Evolutionary conservation across 768 basidiomycete species (phyloP).

Genomic region (Nidularia sp.): DNA sequence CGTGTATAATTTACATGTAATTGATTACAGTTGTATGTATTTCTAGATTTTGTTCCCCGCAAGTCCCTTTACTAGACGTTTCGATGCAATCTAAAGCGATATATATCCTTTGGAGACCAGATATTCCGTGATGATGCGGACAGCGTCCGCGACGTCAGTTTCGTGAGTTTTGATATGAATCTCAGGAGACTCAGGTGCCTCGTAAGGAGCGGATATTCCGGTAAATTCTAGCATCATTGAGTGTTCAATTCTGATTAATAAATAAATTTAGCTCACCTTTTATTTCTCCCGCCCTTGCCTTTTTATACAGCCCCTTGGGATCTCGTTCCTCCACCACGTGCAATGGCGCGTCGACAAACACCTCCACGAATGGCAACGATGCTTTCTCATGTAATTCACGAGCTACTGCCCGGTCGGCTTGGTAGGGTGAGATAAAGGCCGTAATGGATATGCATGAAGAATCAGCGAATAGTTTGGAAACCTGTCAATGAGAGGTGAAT

Average conservation of each 20-base stretch:
- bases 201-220: constrained; percentile 96
- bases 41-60: no score
- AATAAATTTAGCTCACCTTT: constrained; percentile 55
- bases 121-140: constrained; percentile 76
- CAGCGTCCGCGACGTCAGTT: constrained; percentile 72
- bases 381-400: constrained; percentile 76
- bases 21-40: no score
- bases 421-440: constrained; percentile 99
- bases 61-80: neutral
- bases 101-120: constrained; percentile 65
- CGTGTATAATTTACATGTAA: no score
- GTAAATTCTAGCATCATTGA: constrained; percentile 76
- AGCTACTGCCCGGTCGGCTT: constrained; percentile 77
- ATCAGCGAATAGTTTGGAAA: constrained; percentile 91
- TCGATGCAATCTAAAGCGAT: constrained; percentile 11
- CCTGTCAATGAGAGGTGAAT: constrained; percentile 40
- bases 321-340: constrained; percentile 86
- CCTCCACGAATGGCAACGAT: constrained; percentile 83
- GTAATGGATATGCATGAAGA: constrained; percentile 84
- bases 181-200: constrained; percentile 80
- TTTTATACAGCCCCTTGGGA: constrained; percentile 97
- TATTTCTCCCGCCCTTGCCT: constrained; percentile 92
- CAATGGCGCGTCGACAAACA: constrained; percentile 92
- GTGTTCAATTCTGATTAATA: neutral
- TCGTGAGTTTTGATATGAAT: constrained; percentile 90